Evolutionary conservation across 345 rosid species (phyloP), one percentile per base, ranked within the genome.

Genomic region (Durio zibethinus): DNA sequence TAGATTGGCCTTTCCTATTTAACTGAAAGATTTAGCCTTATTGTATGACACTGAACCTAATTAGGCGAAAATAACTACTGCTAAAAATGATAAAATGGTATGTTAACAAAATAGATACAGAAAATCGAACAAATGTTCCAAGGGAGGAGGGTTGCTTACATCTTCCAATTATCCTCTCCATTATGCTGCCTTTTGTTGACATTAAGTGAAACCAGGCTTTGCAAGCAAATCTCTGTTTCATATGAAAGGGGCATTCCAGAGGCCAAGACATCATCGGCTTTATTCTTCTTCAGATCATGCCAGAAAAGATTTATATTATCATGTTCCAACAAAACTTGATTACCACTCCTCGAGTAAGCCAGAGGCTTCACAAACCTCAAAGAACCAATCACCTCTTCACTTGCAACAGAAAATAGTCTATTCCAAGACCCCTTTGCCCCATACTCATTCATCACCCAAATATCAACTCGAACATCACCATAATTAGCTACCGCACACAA

Each of bases 391-490:
- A 66, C 77, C 66, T 81, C 77, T 1, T 77, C 74, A 12, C 76
- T 79, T 20, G 72, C 59, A 73, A 88, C 38, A 0, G 88, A 81
- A 18, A 88, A 82, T 42, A 77, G 68, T 64, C 82, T 88, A 62
- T 27, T 78, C 96, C 96, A 91, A 27, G 91, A 89, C 67, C 80
- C 83, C 73, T 83, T 80, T 50, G 80, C 80, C 43, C 85, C 86
- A 38, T 87, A 87, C 20, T 88, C 88, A 74, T 80, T 83, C 94
- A 91, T 88, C 64, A 87, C 42, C 96, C 96, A 91, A 12, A 91
- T 73, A 81, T 88, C 96, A 52, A 84, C 78, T 50, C 47, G 52
- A 2, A 42, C 74, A 1, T 80, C 68, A 12, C 10, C 78, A 21
- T 77, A 74, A 83, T 83, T 82, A 36, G 82, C 79, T 73, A 87